phyloP scores from a whole-genome alignment of 768 basidiomycete genomes.

The Pulveroboletus sp. region DNA sequence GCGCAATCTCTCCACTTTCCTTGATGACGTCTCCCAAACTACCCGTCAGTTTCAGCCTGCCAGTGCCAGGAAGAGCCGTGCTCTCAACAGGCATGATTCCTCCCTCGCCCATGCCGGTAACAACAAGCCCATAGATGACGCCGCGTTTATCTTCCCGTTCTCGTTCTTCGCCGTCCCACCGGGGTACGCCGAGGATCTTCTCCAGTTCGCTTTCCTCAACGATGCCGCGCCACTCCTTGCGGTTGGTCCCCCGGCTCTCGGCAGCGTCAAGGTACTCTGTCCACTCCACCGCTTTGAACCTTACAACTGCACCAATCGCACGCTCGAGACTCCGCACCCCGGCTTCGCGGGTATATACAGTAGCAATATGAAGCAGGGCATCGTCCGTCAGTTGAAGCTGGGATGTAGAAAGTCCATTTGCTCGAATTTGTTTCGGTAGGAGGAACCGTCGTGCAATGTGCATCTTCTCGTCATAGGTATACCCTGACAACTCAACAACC shows the following conservation, averaged over 20 bases:
- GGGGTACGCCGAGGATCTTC: slow-evolving; percentile 74
- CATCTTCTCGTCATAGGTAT: slow-evolving; percentile 89
- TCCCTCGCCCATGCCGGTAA: slow-evolving; percentile 86
- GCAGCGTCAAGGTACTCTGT: slow-evolving; percentile 51
- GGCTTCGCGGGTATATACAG: slow-evolving; percentile 84
- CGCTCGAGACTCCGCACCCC: slow-evolving; percentile 91
- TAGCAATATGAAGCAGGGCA: slow-evolving; percentile 68
- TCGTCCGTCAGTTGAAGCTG: slow-evolving; percentile 68
- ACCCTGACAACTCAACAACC: slow-evolving; percentile 78
- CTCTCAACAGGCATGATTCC: slow-evolving; percentile 86
- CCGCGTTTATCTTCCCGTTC: slow-evolving; percentile 74
- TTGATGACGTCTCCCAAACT: slow-evolving; percentile 89
- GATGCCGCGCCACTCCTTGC: slow-evolving; percentile 49
- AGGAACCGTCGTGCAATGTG: slow-evolving; percentile 86
- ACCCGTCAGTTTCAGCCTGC: slow-evolving; percentile 75
- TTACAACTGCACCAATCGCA: slow-evolving; percentile 82
- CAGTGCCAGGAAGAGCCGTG: slow-evolving; percentile 71
- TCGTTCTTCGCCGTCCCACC: slow-evolving; percentile 77
- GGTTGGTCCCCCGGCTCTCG: slow-evolving; percentile 18
- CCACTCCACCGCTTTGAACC: slow-evolving; percentile 92
- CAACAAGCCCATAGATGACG: slow-evolving; percentile 82
- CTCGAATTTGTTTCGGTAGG: slow-evolving; percentile 80
- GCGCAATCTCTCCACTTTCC: slow-evolving; percentile 85
- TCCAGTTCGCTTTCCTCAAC: slow-evolving; percentile 78
- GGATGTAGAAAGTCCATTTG: slow-evolving; percentile 66